Evolutionary conservation across 768 basidiomycete species (phyloP).

Genomic region (Suillus decipiens): DNA sequence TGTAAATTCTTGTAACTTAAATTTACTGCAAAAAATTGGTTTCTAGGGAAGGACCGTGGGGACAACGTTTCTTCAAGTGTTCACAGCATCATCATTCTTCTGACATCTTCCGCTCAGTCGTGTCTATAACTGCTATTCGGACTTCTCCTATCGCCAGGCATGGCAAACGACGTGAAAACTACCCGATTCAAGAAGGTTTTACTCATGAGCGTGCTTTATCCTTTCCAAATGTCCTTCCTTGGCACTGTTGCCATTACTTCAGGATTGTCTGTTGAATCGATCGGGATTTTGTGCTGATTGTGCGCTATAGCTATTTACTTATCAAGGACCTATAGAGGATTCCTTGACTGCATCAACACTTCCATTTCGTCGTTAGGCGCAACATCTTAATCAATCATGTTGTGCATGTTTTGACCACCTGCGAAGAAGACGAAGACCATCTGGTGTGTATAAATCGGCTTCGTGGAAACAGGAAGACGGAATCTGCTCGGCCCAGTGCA

Average conservation of each 20-base stretch:
- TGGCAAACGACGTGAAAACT: constrained; percentile 15
- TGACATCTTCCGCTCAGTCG: not conserved
- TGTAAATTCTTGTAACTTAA: not conserved
- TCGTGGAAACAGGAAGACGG: constrained; percentile 50
- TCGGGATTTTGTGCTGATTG: constrained; percentile 1
- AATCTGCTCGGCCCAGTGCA: constrained; percentile 35
- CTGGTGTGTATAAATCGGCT: constrained; percentile 63
- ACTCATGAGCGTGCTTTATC: constrained; percentile 92
- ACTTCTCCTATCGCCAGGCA: constrained; percentile 4
- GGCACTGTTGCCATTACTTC: constrained; percentile 69
- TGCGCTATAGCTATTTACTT: constrained; percentile 44
- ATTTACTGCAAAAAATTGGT: not conserved
- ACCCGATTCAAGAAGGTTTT: constrained; percentile 86
- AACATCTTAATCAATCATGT: constrained; percentile 74
- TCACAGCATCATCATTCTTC: not conserved
- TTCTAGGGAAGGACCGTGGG: not conserved
- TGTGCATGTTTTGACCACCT: constrained; percentile 77
- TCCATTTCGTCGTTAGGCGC: constrained; percentile 48
- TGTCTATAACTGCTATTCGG: constrained; percentile 23
- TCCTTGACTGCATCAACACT: constrained; percentile 4
- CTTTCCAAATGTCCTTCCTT: constrained; percentile 56
- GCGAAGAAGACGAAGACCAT: constrained; percentile 64
- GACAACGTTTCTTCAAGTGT: not conserved
- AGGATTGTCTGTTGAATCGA: constrained; percentile 9
- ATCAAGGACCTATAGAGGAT: constrained; percentile 64